Base-by-base conservation (phyloP, 352 stramenopile species). In the Phytophthora brassicae region DNA sequence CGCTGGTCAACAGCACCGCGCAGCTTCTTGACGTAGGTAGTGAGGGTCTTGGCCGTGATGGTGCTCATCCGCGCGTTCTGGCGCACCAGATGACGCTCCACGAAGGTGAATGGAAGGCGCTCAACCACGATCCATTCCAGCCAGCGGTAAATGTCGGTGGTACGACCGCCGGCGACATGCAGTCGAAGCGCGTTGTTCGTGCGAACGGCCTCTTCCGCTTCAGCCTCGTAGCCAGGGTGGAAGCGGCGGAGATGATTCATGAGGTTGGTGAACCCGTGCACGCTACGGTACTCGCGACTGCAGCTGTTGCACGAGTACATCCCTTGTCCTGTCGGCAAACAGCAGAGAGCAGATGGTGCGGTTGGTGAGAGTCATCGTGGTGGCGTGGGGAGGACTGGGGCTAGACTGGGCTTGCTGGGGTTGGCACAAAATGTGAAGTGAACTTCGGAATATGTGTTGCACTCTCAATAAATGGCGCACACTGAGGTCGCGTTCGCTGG, bases 111-210 rank as follows among this genome's bases (percentile, higher is more conserved):
- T 3, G 56, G 46, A 4, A 64, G 56, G 1, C 38, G 31, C 13
- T 64, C 45, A 7, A 44, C 35, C 2, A 51, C 38, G 17, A 56
- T 35, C 46, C 56, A 56, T 28, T 64, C 45, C 19, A 56, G 14
- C 56, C 44, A 64, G 13, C 36, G 45, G 45, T 50, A 64, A 16
- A 64, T 36, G 44, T 41, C 35, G 35, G 9, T 19, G 16, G 35
- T 41, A 6, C 35, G 35, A 41, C 13, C 13, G 35, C 20, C 35
- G 35, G 20, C 13, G 35, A 41, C 35, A 14, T 41, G 8, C 16
- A 41, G 35, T 3, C 35, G 9, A 11, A 41, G 35, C 12, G 35
- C 35, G 35, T 41, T 41, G 35, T 41, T 41, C 13, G 35, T 20
- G 35, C 9, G 35, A 20, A 41, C 35, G 35, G 35, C 35, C 35